A percentile compares a stretch with the other conserved stretches of the same genome.
Evolutionary conservation across 768 basidiomycete species (phyloP).

Genomic region (Agrocybe praecox): DNA sequence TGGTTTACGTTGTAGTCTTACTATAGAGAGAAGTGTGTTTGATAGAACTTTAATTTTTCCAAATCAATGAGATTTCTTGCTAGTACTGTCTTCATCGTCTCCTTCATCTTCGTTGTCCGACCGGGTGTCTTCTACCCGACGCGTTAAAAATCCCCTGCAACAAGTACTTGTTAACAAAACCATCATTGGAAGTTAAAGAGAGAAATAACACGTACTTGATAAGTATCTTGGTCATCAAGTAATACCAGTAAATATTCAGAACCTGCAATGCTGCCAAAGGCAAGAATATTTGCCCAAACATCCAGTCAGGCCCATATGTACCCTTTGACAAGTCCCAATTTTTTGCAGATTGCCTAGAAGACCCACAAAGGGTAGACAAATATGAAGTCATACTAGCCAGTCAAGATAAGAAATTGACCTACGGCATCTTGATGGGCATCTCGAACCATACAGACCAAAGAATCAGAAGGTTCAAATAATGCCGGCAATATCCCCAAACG

Average conservation of each 20-base stretch:
- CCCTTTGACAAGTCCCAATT: background rate
- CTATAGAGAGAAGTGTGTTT: too few species aligned
- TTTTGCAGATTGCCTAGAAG: background rate
- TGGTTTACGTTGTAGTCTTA: too few species aligned
- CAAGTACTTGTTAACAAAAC: too few species aligned
- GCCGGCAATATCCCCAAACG: background rate
- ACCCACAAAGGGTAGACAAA: background rate
- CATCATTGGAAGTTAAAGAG: too few species aligned
- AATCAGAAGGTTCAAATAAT: background rate
- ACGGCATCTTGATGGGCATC: background rate
- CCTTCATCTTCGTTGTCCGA: background rate
- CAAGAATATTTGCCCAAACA: background rate
- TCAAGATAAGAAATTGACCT: background rate
- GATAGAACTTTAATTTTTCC: too few species aligned
- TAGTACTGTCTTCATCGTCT: background rate
- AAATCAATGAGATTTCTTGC: too few species aligned
- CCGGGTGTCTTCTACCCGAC: background rate
- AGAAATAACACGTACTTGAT: background rate
- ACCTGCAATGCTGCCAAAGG: background rate
- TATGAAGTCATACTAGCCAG: background rate
- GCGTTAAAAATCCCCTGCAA: background rate
- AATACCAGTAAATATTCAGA: background rate
- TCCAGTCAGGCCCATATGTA: background rate
- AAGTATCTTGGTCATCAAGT: background rate
- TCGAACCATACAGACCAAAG: background rate